Evolutionary conservation across 768 basidiomycete species (phyloP), one percentile per base, ranked within the genome.

Genomic region (Tricholoma flavovirens): DNA sequence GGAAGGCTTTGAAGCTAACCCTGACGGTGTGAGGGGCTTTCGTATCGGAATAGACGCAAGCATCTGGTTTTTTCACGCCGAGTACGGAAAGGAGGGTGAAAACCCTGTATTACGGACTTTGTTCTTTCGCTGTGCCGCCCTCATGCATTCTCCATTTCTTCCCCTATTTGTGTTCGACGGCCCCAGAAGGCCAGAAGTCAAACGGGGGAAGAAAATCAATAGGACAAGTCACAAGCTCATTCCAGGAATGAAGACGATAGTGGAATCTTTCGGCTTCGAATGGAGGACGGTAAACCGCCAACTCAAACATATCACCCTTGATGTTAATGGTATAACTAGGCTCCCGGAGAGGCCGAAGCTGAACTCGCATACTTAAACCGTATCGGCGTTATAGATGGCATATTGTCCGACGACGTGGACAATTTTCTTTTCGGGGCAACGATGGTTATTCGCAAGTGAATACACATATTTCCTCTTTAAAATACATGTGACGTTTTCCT

Each of bases 161-260:
- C 92, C 92, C 0, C 78, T 97, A 11, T 95, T 96, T 67, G 90
- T 96, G 4, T 97, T 96, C 65, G 93, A 97, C 69, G 93, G 93
- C 0, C 89, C 90, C 0, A 81, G 85, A 58, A 81, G 94, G 58
- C 93, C 93, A 3, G 80, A 82, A 19, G 69, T 87, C 60, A 97
- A 97, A 72, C 80, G 89, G 33, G 86, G 86, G 1, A 90, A 89
- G 71, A 79, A 80, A 36, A 82, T 90, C 29, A 80, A 82, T 36
- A 80, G 79, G 38, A 78, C 80, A 6, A 74, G 68, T 45, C 81
- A 86, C 62, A 86, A 83, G 73, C 77, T 91, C 43, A 82, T 83
- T 7, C 80, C 83, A 32, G 87, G 86, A 2, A 88, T 88, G 85
- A 88, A 89, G 69, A 77, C 79, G 17, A 87, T 90, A 46, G 84